phyloP scores from a whole-genome alignment of 2,329 filamentous ascomycete species.

The Botryotinia globosa region DNA sequence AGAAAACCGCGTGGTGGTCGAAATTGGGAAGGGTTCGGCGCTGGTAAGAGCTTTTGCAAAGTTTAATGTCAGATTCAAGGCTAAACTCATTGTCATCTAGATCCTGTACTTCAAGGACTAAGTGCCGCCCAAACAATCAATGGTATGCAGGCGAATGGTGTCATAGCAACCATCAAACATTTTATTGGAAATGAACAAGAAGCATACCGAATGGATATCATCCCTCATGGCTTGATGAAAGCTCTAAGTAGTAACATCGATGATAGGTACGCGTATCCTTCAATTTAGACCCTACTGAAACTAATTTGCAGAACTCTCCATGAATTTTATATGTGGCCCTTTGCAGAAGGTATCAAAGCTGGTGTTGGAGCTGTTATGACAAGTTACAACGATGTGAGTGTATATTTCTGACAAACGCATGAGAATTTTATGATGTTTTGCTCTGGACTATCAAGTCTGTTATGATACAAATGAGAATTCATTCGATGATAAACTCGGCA shows the following conservation, averaged over 20 bases:
- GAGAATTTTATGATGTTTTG: background rate
- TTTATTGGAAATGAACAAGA: conserved; percentile 50
- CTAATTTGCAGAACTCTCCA: conserved; percentile 47
- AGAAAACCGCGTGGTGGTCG: conserved; percentile 70
- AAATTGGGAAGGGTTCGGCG: conserved; percentile 73
- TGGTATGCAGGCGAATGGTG: conserved; percentile 55
- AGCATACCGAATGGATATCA: conserved; percentile 35
- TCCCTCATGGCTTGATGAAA: conserved; percentile 38
- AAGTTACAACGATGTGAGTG: conserved; percentile 62
- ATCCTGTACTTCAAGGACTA: conserved; percentile 61
- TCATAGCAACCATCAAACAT: conserved; percentile 58
- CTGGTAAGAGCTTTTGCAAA: conserved; percentile 12
- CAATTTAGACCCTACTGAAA: background rate
- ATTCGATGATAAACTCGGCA: background rate
- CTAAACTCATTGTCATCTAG: conserved; percentile 38
- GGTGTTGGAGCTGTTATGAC: conserved; percentile 83
- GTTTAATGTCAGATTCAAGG: background rate
- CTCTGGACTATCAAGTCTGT: background rate
- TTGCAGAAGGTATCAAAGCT: conserved; percentile 57
- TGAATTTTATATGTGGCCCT: conserved; percentile 60
- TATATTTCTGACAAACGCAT: too few relatives aligned
- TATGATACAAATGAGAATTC: background rate
- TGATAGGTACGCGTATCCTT: conserved; percentile 42
- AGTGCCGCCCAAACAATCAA: conserved; percentile 51
- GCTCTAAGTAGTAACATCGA: conserved; percentile 50